These are phyloP conservation scores for Rhodosporidiobolus sp. DNA, from an alignment of 768 basidiomycete genomes.

Conservation along the genomic window DNA sequence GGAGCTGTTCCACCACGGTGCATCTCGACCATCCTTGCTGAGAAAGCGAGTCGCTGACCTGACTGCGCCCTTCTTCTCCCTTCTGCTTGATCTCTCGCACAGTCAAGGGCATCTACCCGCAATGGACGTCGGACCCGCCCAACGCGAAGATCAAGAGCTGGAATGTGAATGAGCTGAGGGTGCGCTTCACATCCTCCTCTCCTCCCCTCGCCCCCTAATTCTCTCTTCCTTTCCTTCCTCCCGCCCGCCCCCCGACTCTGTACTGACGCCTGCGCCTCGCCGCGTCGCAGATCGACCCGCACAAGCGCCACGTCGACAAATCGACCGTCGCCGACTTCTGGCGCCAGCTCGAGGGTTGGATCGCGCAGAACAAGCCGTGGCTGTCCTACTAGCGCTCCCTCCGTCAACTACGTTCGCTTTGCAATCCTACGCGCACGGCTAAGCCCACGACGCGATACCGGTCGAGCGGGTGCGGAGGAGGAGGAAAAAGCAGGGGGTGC, in stretches of 20 bases:
- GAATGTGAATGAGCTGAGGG: slow-evolving; percentile 95
- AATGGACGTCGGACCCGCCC: slow-evolving; percentile 89
- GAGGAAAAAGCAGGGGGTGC: no score
- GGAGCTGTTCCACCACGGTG: slow-evolving; percentile 89
- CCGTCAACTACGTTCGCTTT: no score
- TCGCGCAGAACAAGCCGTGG: slow-evolving; percentile 72
- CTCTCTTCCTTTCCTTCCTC: no score
- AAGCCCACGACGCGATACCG: no score
- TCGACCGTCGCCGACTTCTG: slow-evolving; percentile 93
- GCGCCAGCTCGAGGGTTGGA: slow-evolving; percentile 86
- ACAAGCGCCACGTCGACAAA: slow-evolving; percentile 87
- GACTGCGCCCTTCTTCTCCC: no score
- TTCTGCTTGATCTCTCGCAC: not conserved
- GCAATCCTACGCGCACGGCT: no score
- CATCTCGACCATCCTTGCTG: slow-evolving; percentile 4
- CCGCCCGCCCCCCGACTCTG: not conserved
- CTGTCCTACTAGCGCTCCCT: slow-evolving; percentile 52
- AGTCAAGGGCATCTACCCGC: slow-evolving; percentile 95
- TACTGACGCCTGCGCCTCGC: not conserved
- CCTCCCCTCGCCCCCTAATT: not conserved
- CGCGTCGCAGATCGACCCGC: slow-evolving; percentile 71
- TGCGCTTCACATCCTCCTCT: slow-evolving; percentile 44
- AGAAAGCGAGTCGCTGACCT: not conserved
- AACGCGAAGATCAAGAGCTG: slow-evolving; percentile 88
- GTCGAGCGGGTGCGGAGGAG: no score